These are phyloP conservation scores for Penicillium concentricum DNA, from an alignment of 2,329 filamentous ascomycete genomes.

Conservation along the genomic window DNA sequence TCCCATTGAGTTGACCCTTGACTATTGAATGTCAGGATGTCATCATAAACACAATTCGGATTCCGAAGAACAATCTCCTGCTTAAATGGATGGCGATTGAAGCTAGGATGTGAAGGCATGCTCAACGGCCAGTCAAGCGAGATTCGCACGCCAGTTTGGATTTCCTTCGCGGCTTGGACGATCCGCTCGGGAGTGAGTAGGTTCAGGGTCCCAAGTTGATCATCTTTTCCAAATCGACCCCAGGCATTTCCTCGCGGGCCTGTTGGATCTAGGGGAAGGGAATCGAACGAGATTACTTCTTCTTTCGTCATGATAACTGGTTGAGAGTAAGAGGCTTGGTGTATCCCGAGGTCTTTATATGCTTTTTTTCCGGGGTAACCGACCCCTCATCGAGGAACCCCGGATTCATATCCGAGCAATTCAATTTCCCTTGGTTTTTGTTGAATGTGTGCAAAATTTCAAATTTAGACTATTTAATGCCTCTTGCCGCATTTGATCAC, in stretches of 20 bases:
- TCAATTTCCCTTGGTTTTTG: neutral
- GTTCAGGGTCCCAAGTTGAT: constrained; percentile 56
- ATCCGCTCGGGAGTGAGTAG: constrained; percentile 49
- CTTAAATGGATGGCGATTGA: constrained; percentile 24
- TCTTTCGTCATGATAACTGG: neutral
- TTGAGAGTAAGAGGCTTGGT: neutral
- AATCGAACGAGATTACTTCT: constrained; percentile 14
- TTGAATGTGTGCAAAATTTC: neutral
- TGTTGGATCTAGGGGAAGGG: constrained; percentile 20
- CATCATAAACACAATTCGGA: constrained; percentile 23
- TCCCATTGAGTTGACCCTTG: constrained; percentile 28
- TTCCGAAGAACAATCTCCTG: constrained; percentile 20
- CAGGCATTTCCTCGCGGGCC: constrained; percentile 56
- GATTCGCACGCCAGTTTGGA: constrained; percentile 33
- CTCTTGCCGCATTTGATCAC: too few species aligned
- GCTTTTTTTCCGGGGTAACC: neutral
- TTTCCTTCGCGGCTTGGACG: constrained; percentile 45
- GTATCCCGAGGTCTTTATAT: neutral
- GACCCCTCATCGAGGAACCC: neutral
- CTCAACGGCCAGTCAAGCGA: constrained; percentile 26
- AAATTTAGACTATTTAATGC: neutral
- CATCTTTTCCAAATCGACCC: constrained; percentile 53
- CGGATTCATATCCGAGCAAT: neutral
- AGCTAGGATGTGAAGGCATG: constrained; percentile 25
- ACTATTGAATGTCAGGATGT: constrained; percentile 24